Base-by-base conservation (phyloP, 805 yeast species). In the Candida dajiaensis region DNA sequence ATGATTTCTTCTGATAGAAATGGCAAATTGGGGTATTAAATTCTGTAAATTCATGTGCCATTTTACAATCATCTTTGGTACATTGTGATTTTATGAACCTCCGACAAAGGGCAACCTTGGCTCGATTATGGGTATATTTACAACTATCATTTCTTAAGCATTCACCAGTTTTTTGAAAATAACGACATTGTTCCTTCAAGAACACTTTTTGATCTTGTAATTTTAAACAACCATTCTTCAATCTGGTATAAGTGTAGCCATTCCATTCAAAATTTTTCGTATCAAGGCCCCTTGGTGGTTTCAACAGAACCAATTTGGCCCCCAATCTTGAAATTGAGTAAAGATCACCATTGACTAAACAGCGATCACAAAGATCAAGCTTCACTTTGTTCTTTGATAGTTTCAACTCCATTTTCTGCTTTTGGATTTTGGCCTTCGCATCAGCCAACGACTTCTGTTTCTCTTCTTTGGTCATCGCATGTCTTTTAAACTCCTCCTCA, bases 21-120 rank as follows among this genome's bases (percentile, higher is more conserved):
- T 57, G 65, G 54, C 95, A 86, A 19, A 75, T 59, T 9, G 81
- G 77, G 11, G 86, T 71, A 57, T 85, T 87, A 62, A 68, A 77
- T 51, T 81, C 81, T 23, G 70, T 71, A 8, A 81, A 74, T 2
- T 60, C 62, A 61, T 86, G 95, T 33, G 81, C 76, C 21, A 80
- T 61, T 6, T 65, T 62, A 57, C 95, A 86, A 18, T 70, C 62
- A 25, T 68, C 67, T 4, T 29, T 26, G 21, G 52, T 47, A 57
- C 94, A 85, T 28, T 63, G 62, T 4, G 74, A 77, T 35, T 65
- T 64, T 39, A 80, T 64, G 44, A 61, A 73, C 11, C 68, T 65
- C 21, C 72, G 71, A 60, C 95, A 86, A 5, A 84, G 59, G 6
- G 81, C 73, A 19, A 80, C 68, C 40, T 72, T 79, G 6, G 65